These are phyloP conservation scores for Plasmopara muralis DNA, from an alignment of 352 stramenopile genomes.

Conservation along the genomic window DNA sequence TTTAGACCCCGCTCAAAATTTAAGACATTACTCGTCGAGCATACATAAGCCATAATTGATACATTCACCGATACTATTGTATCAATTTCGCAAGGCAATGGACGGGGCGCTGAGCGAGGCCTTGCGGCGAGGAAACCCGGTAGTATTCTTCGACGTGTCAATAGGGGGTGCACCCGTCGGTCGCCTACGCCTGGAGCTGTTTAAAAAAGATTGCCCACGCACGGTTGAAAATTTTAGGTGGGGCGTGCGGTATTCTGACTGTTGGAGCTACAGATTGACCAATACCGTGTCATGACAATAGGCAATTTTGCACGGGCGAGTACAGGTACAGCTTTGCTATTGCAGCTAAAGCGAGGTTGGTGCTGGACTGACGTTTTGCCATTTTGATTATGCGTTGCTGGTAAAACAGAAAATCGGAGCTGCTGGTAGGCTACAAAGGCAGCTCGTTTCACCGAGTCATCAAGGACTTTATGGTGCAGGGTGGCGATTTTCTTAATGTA, in stretches of 20 bases:
- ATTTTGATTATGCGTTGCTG: conserved; percentile 20
- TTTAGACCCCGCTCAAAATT: too few species aligned
- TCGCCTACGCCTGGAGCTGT: conserved; percentile 93
- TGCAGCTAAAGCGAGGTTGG: too few species aligned
- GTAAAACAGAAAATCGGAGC: conserved; percentile 55
- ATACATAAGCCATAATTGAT: too few species aligned
- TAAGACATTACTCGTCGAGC: too few species aligned
- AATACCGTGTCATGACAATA: conserved; percentile 17
- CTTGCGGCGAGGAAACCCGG: conserved; percentile 88
- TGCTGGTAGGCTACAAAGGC: conserved; percentile 86
- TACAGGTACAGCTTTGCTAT: conserved; percentile 53
- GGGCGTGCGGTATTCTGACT: conserved; percentile 10
- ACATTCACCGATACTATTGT: too few species aligned
- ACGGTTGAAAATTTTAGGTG: conserved; percentile 95
- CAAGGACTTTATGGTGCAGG: conserved; percentile 90
- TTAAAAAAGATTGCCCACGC: conserved; percentile 93
- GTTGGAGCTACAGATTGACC: conserved; percentile 1
- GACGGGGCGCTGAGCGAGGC: conserved; percentile 88
- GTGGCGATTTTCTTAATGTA: conserved; percentile 83
- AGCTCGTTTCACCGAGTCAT: conserved; percentile 86
- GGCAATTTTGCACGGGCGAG: conserved; percentile 96
- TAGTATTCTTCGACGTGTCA: conserved; percentile 95
- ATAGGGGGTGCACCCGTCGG: conserved; percentile 85
- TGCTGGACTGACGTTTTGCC: conserved; percentile 22
- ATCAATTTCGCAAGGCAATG: conserved; percentile 21